These are phyloP conservation scores for Hyphodiscus hymeniophilus DNA, from an alignment of 495 filamentous ascomycete species.

Conservation along the genomic window DNA sequence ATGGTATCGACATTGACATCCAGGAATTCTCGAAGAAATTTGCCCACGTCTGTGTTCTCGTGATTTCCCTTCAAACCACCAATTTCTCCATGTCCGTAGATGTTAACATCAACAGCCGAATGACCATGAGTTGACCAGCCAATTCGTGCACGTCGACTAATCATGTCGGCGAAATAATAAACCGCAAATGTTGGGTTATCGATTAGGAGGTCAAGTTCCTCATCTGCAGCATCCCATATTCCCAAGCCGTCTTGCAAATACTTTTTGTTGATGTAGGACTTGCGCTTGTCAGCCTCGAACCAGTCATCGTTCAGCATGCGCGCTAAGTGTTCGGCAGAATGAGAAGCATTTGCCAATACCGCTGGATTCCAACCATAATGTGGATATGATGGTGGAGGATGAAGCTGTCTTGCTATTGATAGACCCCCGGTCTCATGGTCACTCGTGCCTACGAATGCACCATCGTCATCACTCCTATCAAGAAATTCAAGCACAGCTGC, in stretches of 20 bases:
- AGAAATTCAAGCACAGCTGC: slow-evolving; percentile 76
- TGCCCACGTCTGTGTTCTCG: slow-evolving; percentile 89
- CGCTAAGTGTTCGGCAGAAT: slow-evolving; percentile 65
- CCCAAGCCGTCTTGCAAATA: slow-evolving; percentile 63
- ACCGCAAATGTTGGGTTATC: slow-evolving; percentile 38
- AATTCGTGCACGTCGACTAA: slow-evolving; percentile 77
- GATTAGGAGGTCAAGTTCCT: slow-evolving; percentile 63
- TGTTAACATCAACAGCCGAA: slow-evolving; percentile 84
- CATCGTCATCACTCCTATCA: slow-evolving; percentile 59
- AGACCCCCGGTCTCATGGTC: slow-evolving; percentile 96
- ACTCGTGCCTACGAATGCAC: slow-evolving; percentile 77
- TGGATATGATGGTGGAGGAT: slow-evolving; percentile 58
- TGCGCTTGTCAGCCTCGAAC: slow-evolving; percentile 29
- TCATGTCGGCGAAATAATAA: slow-evolving; percentile 71
- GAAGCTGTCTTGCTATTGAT: slow-evolving; percentile 57
- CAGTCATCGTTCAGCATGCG: slow-evolving; percentile 50
- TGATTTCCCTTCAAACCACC: slow-evolving; percentile 67
- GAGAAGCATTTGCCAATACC: slow-evolving; percentile 71
- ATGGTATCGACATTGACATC: slow-evolving; percentile 68
- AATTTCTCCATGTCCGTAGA: slow-evolving; percentile 61
- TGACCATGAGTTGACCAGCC: slow-evolving; percentile 93
- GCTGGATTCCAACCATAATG: slow-evolving; percentile 82
- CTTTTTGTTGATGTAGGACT: slow-evolving; percentile 48
- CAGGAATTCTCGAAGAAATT: slow-evolving; percentile 71
- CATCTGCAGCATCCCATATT: slow-evolving; percentile 60